Evolutionary conservation across 495 filamentous ascomycete species (phyloP).

Genomic region (Aspergillus kassunensis): DNA sequence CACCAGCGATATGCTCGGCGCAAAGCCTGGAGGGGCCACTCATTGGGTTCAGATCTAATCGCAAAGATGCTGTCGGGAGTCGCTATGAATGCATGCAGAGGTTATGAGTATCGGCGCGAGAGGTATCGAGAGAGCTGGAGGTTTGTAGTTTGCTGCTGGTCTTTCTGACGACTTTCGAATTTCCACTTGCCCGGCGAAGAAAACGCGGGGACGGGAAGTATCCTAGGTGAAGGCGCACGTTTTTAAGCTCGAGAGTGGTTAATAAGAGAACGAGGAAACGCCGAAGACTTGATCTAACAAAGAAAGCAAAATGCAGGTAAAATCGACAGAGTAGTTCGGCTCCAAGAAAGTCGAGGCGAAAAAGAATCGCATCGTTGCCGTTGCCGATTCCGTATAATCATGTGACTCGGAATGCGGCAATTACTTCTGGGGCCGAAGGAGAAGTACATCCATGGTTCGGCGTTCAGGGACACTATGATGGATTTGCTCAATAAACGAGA

Average conservation of each 20-base stretch:
- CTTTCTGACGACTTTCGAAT: not conserved
- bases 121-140: not conserved
- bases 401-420: slow-evolving; percentile 22
- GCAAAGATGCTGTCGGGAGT: not conserved
- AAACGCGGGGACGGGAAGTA: slow-evolving; percentile 10
- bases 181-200: not conserved
- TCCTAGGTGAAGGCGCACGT: not conserved
- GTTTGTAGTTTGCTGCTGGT: not conserved
- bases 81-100: not conserved
- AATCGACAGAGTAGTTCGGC: too few species aligned
- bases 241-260: not conserved
- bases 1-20: slow-evolving; percentile 31
- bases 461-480: too few species aligned
- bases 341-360: slow-evolving; percentile 13
- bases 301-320: too few species aligned
- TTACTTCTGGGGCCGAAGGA: not conserved
- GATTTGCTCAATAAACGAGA: too few species aligned
- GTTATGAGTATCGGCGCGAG: not conserved
- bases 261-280: too few species aligned
- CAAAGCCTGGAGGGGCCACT: slow-evolving; percentile 34
- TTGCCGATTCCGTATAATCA: slow-evolving; percentile 27
- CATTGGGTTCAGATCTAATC: slow-evolving; percentile 24
- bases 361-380: slow-evolving; percentile 19
- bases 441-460: too few species aligned
- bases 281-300: too few species aligned